These are phyloP conservation scores for Mycena citricolor DNA, from an alignment of 1,284 basidiomycete genomes.

Conservation along the genomic window DNA sequence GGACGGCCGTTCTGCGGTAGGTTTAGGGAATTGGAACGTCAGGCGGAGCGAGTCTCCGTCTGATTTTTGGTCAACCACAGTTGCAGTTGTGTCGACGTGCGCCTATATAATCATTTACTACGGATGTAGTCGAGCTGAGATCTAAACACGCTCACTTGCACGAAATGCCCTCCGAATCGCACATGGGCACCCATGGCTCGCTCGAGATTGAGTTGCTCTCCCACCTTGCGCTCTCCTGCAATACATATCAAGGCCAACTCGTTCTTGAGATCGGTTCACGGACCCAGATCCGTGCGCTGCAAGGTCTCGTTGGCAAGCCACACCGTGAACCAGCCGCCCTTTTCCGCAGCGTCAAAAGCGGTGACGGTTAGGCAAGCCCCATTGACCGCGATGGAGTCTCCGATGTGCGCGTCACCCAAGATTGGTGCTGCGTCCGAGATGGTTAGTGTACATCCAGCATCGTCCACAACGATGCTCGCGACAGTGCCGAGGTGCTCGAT, in stretches of 20 bases:
- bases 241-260: background rate
- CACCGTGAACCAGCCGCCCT: slow-evolving; percentile 85
- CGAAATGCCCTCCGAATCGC: slow-evolving; percentile 96
- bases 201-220: slow-evolving; percentile 89
- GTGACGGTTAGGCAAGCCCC: slow-evolving; percentile 87
- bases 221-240: slow-evolving; percentile 74
- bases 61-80: slow-evolving; percentile 58
- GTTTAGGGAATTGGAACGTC: slow-evolving; percentile 72
- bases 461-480: slow-evolving; percentile 57
- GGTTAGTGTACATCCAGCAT: slow-evolving; percentile 82
- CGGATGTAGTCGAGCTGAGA: background rate
- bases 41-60: slow-evolving; percentile 91
- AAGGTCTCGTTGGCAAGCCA: slow-evolving; percentile 97
- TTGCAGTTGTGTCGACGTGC: slow-evolving; percentile 91
- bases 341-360: slow-evolving; percentile 62
- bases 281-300: slow-evolving; percentile 87
- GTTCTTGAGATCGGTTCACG: slow-evolving; percentile 19
- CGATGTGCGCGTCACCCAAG: slow-evolving; percentile 88
- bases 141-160: slow-evolving; percentile 64
- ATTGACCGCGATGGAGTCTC: slow-evolving; percentile 91
- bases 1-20: slow-evolving; percentile 59
- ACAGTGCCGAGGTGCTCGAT: slow-evolving; percentile 84
- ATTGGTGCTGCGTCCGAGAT: slow-evolving; percentile 75
- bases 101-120: slow-evolving; percentile 54
- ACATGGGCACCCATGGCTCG: slow-evolving; percentile 92